Percentiles rank a stretch among this genome's conserved stretches.
These are phyloP conservation scores for Erodium maritimum DNA, from an alignment of 345 rosid genomes.

Conservation along the genomic window DNA sequence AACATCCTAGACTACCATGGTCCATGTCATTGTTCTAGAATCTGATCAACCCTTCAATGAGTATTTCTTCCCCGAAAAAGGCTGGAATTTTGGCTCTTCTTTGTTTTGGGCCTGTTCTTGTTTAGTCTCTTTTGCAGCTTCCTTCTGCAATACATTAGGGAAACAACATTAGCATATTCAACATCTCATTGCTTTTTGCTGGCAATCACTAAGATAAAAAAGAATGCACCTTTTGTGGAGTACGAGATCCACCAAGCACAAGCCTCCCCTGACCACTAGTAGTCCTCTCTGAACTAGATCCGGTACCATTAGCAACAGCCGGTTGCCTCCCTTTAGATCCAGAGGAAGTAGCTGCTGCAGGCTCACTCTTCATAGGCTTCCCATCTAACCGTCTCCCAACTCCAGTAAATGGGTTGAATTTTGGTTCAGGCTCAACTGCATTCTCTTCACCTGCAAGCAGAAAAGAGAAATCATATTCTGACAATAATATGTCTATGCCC, in stretches of 20 bases:
- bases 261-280: constrained; percentile 77
- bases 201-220: background rate
- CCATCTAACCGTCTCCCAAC: constrained; percentile 84
- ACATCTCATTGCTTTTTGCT: background rate
- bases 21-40: too few relatives aligned
- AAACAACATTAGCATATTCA: background rate
- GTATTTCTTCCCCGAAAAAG: constrained; percentile 84
- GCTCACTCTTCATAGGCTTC: constrained; percentile 45
- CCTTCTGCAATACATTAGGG: constrained; percentile 20
- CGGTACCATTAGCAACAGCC: constrained; percentile 28
- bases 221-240: constrained; percentile 32
- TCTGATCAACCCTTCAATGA: constrained; percentile 57
- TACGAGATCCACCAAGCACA: constrained; percentile 74
- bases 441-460: constrained; percentile 50
- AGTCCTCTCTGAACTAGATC: constrained; percentile 36
- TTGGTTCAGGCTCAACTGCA: constrained; percentile 46
- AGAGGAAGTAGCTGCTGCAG: constrained; percentile 31
- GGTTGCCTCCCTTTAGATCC: constrained; percentile 43
- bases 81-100: constrained; percentile 78
- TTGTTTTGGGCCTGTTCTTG: constrained; percentile 45
- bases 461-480: background rate
- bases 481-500: background rate
- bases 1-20: too few relatives aligned
- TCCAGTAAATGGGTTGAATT: constrained; percentile 81
- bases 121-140: constrained; percentile 48